Evolutionary conservation across 2,329 filamentous ascomycete genomes (phyloP).

Genomic region (Sporothrix brunneoviolacea): DNA sequence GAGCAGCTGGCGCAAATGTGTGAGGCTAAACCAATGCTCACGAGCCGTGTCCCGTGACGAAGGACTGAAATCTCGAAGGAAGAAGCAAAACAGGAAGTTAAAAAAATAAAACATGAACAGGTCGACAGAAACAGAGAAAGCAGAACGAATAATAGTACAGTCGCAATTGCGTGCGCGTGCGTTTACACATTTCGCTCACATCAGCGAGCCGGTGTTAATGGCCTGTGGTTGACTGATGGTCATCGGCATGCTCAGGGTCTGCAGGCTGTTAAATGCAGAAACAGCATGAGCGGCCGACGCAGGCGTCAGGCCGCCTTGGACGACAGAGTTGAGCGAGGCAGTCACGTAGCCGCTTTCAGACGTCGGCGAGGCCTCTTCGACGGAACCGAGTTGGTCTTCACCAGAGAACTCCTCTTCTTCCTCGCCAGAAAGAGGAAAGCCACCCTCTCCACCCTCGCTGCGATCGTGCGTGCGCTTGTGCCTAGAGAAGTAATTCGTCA

Average conservation of each 20-base stretch:
- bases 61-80: constrained; percentile 8
- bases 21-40: constrained; percentile 15
- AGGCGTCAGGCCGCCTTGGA: constrained; percentile 24
- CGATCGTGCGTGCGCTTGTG: constrained; percentile 74
- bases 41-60: constrained; percentile 15
- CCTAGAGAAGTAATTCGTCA: constrained; percentile 50
- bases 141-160: constrained; percentile 12
- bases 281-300: constrained; percentile 22
- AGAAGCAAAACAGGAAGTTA: constrained; percentile 16
- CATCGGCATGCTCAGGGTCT: constrained; percentile 59
- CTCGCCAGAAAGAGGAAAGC: constrained; percentile 65
- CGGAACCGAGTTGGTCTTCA: constrained; percentile 74
- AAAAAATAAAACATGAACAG: constrained; percentile 12
- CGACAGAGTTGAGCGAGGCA: constrained; percentile 42
- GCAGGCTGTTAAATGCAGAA: constrained; percentile 49
- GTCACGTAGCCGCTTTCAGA: constrained; percentile 60
- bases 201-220: constrained; percentile 36
- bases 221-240: constrained; percentile 49
- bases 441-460: constrained; percentile 52
- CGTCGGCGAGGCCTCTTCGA: constrained; percentile 71
- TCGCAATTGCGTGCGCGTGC: background rate
- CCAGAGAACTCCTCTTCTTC: constrained; percentile 78
- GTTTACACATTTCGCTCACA: constrained; percentile 22
- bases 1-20: constrained; percentile 1
- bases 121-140: constrained; percentile 16